These are phyloP conservation scores for Stenocarpella maydis DNA, from an alignment of 2,329 filamentous ascomycete genomes.

Conservation along the genomic window DNA sequence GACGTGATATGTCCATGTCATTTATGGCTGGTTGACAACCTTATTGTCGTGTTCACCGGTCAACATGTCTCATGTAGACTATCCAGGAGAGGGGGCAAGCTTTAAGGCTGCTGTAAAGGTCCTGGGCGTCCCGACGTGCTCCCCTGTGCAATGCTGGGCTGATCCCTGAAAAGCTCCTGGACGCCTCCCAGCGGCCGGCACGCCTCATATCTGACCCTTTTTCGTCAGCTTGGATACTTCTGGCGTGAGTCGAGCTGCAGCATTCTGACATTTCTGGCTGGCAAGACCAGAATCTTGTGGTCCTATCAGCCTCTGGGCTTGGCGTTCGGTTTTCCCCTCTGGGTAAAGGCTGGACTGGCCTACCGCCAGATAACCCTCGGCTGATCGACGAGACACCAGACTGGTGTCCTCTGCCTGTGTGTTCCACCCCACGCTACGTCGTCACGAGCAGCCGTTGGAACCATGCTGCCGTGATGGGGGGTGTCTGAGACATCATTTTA, in stretches of 20 bases:
- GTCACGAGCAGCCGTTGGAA: constrained; percentile 23
- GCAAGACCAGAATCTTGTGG: not conserved
- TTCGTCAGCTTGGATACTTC: constrained; percentile 12
- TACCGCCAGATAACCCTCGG: not conserved
- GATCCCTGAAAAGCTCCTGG: constrained; percentile 19
- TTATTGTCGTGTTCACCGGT: not conserved
- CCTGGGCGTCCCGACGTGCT: constrained; percentile 10
- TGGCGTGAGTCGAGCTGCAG: constrained; percentile 20
- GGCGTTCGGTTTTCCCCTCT: constrained; percentile 14
- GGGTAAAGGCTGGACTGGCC: constrained; percentile 12
- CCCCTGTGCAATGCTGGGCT: constrained; percentile 3
- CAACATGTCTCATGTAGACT: not conserved
- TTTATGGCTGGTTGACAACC: constrained; percentile 5
- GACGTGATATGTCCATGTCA: not conserved
- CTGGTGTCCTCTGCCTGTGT: not conserved
- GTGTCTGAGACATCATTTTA: constrained; percentile 16
- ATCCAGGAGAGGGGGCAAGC: not conserved
- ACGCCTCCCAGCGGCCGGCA: not conserved
- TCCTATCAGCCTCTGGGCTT: constrained; percentile 16
- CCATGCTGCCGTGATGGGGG: constrained; percentile 7
- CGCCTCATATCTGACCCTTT: constrained; percentile 4
- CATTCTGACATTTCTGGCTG: not conserved
- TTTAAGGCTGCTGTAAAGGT: not conserved
- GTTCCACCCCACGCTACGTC: constrained; percentile 14
- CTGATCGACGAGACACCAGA: constrained; percentile 18